phyloP scores from a whole-genome alignment of 2,329 filamentous ascomycete genomes.

The Claviceps spartinae region DNA sequence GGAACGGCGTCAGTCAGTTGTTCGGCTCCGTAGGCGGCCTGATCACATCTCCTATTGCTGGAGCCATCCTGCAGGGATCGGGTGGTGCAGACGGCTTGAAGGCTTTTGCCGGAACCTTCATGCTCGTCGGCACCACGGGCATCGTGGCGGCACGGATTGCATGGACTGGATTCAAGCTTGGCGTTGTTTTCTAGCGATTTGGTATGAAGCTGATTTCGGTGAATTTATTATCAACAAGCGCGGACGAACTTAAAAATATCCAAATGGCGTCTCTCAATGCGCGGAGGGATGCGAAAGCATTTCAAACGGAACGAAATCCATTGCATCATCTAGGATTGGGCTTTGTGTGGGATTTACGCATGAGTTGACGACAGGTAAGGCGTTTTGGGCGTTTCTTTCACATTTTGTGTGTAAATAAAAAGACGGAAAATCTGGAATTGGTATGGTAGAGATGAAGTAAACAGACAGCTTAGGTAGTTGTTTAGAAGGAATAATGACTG shows the following conservation, averaged over 20 bases:
- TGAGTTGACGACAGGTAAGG: neutral
- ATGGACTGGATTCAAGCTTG: constrained; percentile 8
- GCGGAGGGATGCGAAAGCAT: neutral
- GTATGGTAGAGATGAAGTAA: no score
- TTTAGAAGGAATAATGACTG: no score
- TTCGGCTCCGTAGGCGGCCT: constrained; percentile 9
- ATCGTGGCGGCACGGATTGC: constrained; percentile 8
- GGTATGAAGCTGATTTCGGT: neutral
- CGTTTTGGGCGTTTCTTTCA: neutral
- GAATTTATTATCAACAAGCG: no score
- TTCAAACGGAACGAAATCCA: neutral
- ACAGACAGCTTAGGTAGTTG: no score
- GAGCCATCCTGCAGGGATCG: constrained; percentile 9
- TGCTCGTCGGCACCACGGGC: constrained; percentile 9
- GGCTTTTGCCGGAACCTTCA: constrained; percentile 9
- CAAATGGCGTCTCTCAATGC: neutral
- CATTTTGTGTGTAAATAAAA: neutral
- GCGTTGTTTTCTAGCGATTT: constrained; percentile 4
- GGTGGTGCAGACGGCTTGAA: constrained; percentile 8
- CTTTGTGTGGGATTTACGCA: neutral
- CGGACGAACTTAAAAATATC: neutral
- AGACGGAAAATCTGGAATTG: no score
- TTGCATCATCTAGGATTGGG: neutral
- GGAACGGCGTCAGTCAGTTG: constrained; percentile 27
- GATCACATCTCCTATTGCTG: constrained; percentile 10